Conservation (phyloP, 768 basidiomycete genomes). For the Podaxis carcinomalis region DNA sequence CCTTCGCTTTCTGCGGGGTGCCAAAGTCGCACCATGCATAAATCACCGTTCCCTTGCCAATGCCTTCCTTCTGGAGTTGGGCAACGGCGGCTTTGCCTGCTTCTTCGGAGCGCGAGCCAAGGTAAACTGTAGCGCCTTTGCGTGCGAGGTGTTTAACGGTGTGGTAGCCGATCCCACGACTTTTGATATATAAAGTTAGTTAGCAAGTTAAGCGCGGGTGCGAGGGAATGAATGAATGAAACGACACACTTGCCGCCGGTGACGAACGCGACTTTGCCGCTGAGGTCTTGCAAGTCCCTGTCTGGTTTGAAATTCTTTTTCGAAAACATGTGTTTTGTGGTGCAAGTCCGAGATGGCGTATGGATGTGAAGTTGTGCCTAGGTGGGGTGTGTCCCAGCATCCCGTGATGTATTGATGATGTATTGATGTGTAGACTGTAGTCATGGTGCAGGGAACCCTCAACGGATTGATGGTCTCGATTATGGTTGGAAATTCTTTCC, state of each 20-base stretch:
- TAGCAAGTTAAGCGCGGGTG: background rate
- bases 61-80: constrained; percentile 34
- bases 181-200: constrained; percentile 10
- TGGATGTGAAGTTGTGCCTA: too few relatives aligned
- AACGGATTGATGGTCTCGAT: too few relatives aligned
- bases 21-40: constrained; percentile 44
- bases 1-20: constrained; percentile 35
- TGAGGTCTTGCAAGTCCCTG: constrained; percentile 36
- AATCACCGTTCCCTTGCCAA: constrained; percentile 36
- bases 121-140: constrained; percentile 51
- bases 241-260: constrained; percentile 48
- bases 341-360: too few relatives aligned
- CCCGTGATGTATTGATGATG: too few relatives aligned
- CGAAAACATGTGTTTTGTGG: background rate
- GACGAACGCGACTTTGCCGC: constrained; percentile 46
- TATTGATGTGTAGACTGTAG: too few relatives aligned
- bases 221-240: background rate
- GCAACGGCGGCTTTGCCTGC: constrained; percentile 42
- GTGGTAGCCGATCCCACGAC: constrained; percentile 35
- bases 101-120: constrained; percentile 40
- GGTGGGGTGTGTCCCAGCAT: too few relatives aligned
- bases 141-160: constrained; percentile 45
- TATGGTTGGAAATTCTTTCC: too few relatives aligned
- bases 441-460: too few relatives aligned
- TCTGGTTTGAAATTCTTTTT: constrained; percentile 24